Evolutionary conservation across 306 rosid genomes (phyloP).

Genomic region (Trichosanthes cucumerina): DNA sequence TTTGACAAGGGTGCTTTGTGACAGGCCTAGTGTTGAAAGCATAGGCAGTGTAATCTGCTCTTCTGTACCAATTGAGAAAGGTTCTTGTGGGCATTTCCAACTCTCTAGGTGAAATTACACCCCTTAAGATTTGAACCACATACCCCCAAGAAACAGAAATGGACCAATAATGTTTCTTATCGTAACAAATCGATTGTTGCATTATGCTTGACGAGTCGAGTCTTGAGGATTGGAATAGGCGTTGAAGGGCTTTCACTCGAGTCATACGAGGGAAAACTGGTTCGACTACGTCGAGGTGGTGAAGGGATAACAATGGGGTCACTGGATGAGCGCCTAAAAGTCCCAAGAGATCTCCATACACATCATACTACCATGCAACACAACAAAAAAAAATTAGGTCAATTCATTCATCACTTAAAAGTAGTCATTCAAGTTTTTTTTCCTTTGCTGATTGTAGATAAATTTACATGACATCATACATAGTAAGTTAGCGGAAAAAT

Average conservation of each 20-base stretch:
- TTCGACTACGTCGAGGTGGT: conserved; percentile 77
- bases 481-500: too few relatives aligned
- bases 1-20: conserved; percentile 62
- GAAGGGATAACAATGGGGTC: conserved; percentile 59
- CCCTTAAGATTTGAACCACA: conserved; percentile 68
- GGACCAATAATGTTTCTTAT: conserved; percentile 55
- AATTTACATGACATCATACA: too few relatives aligned
- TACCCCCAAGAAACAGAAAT: conserved; percentile 84
- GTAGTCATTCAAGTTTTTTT: too few relatives aligned
- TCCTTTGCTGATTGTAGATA: too few relatives aligned
- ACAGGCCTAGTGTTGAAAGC: conserved; percentile 93
- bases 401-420: not conserved
- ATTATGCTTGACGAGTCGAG: conserved; percentile 64
- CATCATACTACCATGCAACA: conserved; percentile 56
- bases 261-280: conserved; percentile 69
- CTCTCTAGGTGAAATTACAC: conserved; percentile 70
- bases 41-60: conserved; percentile 75
- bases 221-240: conserved; percentile 40
- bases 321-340: conserved; percentile 82
- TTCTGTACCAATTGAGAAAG: conserved; percentile 67
- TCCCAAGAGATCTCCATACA: conserved; percentile 71
- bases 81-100: conserved; percentile 77
- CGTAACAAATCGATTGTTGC: conserved; percentile 92
- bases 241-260: conserved; percentile 35
- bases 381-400: not conserved